Conservation (phyloP, 2,329 filamentous ascomycete genomes). For the Amylocarpus encephaloides region DNA sequence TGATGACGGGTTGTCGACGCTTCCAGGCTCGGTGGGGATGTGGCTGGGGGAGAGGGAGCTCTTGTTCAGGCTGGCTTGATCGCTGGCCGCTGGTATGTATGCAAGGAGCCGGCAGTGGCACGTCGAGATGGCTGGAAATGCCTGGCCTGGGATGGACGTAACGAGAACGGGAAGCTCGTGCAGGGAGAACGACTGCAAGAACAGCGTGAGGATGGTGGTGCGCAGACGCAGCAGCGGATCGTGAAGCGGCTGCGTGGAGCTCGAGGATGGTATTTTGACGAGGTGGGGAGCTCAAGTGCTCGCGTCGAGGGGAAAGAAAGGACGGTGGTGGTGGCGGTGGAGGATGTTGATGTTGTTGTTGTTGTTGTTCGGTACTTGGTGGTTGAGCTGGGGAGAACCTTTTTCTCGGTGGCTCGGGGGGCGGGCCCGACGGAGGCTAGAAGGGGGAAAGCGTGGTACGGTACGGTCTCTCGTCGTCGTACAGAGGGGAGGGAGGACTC, state of each 20-base stretch:
- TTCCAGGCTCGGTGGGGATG: constrained; percentile 6
- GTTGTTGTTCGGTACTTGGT: constrained; percentile 15
- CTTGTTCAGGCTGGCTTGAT: too few species aligned
- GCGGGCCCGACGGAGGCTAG: background rate
- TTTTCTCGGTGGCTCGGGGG: constrained; percentile 13
- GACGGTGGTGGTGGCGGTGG: too few species aligned
- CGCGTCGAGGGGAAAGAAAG: background rate
- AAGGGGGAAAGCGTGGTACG: background rate
- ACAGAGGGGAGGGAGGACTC: background rate
- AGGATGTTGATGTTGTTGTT: too few species aligned
- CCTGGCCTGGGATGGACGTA: constrained; percentile 24
- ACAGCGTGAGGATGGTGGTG: constrained; percentile 12
- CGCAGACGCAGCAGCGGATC: constrained; percentile 6
- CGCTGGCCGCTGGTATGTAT: constrained; percentile 24
- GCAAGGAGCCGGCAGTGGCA: constrained; percentile 31
- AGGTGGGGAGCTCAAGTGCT: background rate
- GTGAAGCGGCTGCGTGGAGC: constrained; percentile 6
- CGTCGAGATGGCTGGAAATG: constrained; percentile 20
- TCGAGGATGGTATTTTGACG: background rate
- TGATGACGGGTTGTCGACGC: constrained; percentile 25
- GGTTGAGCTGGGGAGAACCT: constrained; percentile 11
- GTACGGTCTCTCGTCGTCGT: too few species aligned
- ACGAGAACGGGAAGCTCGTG: constrained; percentile 20
- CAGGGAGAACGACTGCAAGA: constrained; percentile 13
- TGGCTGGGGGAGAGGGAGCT: constrained; percentile 9